Conservation (phyloP, 371 early-diverging fungal species). For the Saksenaea vasiformis region DNA sequence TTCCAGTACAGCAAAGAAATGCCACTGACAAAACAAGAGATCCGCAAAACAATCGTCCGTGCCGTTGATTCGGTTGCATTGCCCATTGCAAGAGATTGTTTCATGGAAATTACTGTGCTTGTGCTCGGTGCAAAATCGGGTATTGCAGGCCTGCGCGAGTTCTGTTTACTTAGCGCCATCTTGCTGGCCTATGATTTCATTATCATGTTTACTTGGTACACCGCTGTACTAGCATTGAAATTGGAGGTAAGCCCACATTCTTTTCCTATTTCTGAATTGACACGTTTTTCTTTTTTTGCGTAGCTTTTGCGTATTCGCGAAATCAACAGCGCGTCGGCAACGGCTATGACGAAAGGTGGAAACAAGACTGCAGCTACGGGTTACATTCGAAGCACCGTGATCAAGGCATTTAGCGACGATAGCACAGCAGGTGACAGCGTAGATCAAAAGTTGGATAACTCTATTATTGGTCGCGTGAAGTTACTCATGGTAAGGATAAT, state of each 20-base stretch:
- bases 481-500: slow-evolving; percentile 34
- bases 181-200: slow-evolving; percentile 78
- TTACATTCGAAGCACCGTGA: slow-evolving; percentile 44
- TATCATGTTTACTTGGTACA: slow-evolving; percentile 81
- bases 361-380: slow-evolving; percentile 29
- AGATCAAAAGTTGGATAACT: slow-evolving; percentile 41
- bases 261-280: background rate
- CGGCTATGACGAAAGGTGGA: background rate
- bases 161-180: slow-evolving; percentile 76
- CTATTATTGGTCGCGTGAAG: slow-evolving; percentile 55
- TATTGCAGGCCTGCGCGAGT: slow-evolving; percentile 72
- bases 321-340: slow-evolving; percentile 9
- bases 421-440: slow-evolving; percentile 10
- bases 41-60: slow-evolving; percentile 61
- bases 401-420: slow-evolving; percentile 50
- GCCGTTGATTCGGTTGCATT: slow-evolving; percentile 68
- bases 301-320: slow-evolving; percentile 25
- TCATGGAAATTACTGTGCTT: slow-evolving; percentile 79
- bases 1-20: slow-evolving; percentile 44
- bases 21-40: slow-evolving; percentile 33
- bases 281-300: background rate
- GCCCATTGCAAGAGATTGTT: slow-evolving; percentile 70
- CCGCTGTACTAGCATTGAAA: slow-evolving; percentile 83
- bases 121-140: slow-evolving; percentile 75
- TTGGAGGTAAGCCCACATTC: slow-evolving; percentile 59